A percentile compares a stretch with the other conserved stretches of the same genome.
These are phyloP conservation scores for Ganoderma boninense DNA, from an alignment of 1,284 basidiomycete genomes.

Conservation along the genomic window DNA sequence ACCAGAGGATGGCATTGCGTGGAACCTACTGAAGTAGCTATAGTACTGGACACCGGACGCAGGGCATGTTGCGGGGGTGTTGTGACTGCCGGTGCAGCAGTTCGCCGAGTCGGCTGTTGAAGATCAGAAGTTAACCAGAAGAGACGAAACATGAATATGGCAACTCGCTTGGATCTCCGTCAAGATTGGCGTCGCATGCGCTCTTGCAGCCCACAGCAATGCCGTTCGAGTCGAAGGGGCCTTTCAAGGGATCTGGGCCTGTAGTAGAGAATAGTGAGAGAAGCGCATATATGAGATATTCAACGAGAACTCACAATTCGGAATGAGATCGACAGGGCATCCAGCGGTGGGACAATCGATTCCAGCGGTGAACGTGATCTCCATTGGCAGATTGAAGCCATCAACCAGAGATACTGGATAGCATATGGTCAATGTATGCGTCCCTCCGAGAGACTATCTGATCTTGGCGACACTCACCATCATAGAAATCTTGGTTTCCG, in stretches of 20 bases:
- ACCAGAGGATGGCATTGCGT: not conserved
- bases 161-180: conserved; percentile 45
- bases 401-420: conserved; percentile 48
- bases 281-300: not conserved
- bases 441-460: not conserved
- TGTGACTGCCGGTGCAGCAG: conserved; percentile 53
- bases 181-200: conserved; percentile 51
- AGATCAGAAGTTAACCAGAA: too few relatives aligned
- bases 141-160: too few relatives aligned
- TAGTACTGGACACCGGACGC: conserved; percentile 52
- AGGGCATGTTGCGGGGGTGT: conserved; percentile 53
- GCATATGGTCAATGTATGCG: not conserved
- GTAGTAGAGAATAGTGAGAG: not conserved
- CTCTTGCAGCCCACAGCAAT: conserved; percentile 53
- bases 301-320: conserved; percentile 40
- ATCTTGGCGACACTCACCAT: conserved; percentile 35
- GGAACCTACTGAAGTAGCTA: conserved; percentile 41
- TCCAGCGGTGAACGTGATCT: conserved; percentile 45
- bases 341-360: conserved; percentile 48
- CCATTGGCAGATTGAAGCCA: conserved; percentile 51
- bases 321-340: conserved; percentile 54
- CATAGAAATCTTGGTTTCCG: conserved; percentile 49
- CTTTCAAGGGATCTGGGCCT: conserved; percentile 46
- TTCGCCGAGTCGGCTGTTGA: conserved; percentile 45
- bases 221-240: conserved; percentile 46